phyloP scores from a whole-genome alignment of 768 basidiomycete genomes.

The Lyophyllum shimeji region DNA sequence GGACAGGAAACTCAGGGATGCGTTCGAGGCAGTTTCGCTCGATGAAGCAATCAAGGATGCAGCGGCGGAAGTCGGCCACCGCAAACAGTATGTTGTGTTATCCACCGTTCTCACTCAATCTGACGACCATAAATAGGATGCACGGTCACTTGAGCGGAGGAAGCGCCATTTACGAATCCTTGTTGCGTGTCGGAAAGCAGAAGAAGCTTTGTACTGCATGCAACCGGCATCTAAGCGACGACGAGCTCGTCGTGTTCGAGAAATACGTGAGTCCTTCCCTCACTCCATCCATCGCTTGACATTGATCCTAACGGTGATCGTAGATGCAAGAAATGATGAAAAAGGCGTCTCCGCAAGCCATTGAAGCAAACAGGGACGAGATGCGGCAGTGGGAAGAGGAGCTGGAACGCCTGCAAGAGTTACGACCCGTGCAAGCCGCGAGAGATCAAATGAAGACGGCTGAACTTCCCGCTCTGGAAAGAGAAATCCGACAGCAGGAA shows the following conservation, averaged over 20 bases:
- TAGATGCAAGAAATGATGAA: slow-evolving; percentile 69
- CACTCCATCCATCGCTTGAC: slow-evolving; percentile 24
- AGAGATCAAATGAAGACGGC: slow-evolving; percentile 51
- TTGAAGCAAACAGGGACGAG: slow-evolving; percentile 43
- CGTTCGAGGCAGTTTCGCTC: slow-evolving; percentile 33
- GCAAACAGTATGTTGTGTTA: slow-evolving; percentile 39
- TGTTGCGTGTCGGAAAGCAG: slow-evolving; percentile 58
- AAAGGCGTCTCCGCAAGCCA: slow-evolving; percentile 47
- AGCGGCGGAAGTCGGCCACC: slow-evolving; percentile 37
- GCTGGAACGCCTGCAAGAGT: slow-evolving; percentile 51
- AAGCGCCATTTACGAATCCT: slow-evolving; percentile 45
- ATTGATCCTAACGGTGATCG: not conserved
- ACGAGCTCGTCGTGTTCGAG: slow-evolving; percentile 59
- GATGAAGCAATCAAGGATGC: slow-evolving; percentile 51
- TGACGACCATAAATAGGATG: slow-evolving; percentile 20
- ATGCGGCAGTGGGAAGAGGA: slow-evolving; percentile 61
- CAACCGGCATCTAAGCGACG: slow-evolving; percentile 60
- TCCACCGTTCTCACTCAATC: not conserved
- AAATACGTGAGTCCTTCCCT: slow-evolving; percentile 53
- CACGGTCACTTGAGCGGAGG: slow-evolving; percentile 29
- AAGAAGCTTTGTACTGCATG: slow-evolving; percentile 78
- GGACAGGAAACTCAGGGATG: slow-evolving; percentile 44
- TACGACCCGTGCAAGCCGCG: slow-evolving; percentile 57
- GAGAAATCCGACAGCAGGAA: slow-evolving; percentile 58
- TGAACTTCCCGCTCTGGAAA: slow-evolving; percentile 70